Percentiles rank a stretch among this genome's conserved stretches.
phyloP scores from a whole-genome alignment of 306 rosid species.

The Fragaria vesca region DNA sequence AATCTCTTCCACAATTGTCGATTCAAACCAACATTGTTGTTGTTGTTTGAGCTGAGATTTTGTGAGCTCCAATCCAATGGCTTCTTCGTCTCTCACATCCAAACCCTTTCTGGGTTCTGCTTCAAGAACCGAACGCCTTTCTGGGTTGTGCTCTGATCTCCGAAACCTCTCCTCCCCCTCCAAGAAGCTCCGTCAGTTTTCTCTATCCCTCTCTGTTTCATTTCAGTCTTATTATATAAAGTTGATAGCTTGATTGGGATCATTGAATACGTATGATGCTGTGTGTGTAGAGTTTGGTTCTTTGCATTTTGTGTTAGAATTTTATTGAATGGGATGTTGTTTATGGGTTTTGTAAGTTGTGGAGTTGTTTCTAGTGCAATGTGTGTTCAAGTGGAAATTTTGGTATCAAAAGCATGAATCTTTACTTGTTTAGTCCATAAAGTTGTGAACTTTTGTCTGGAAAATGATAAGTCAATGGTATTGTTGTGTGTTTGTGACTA shows the following conservation, averaged over 20 bases:
- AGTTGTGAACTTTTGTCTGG: neutral
- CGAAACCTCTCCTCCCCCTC: conserved; percentile 48
- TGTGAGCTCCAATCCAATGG: conserved; percentile 33
- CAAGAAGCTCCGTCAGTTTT: conserved; percentile 68
- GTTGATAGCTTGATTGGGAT: neutral
- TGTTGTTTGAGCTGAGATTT: neutral
- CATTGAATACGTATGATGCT: neutral
- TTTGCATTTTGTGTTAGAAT: neutral
- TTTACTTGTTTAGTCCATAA: neutral
- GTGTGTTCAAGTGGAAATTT: neutral
- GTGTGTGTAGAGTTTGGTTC: neutral
- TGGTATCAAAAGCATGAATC: neutral
- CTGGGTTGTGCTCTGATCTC: conserved; percentile 47
- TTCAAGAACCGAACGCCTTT: conserved; percentile 42
- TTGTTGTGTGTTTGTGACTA: neutral
- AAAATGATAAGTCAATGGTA: neutral
- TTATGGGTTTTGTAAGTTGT: neutral
- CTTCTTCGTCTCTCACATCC: conserved; percentile 56
- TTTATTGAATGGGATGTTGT: neutral
- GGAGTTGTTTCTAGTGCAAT: neutral
- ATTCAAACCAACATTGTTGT: neutral
- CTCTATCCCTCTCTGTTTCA: neutral
- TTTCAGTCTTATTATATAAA: neutral
- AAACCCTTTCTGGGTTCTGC: conserved; percentile 56
- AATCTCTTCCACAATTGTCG: too few species aligned